Conservation (phyloP, 2,329 filamentous ascomycete species). For the Claviceps sp. region DNA sequence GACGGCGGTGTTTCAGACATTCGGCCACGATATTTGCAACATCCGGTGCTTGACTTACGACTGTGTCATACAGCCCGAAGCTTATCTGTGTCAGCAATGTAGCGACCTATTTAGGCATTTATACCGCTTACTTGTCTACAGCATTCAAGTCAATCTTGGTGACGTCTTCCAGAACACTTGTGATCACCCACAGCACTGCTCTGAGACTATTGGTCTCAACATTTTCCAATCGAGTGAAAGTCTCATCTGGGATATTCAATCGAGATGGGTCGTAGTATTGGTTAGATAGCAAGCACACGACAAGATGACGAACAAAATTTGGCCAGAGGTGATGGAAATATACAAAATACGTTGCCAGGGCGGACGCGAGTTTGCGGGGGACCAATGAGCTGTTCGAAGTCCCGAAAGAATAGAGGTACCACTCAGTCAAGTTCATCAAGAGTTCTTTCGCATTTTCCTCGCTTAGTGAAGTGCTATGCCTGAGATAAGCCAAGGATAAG, state of each 20-base stretch:
- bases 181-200: conserved; percentile 49
- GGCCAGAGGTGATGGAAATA: conserved; percentile 56
- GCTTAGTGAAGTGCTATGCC: conserved; percentile 33
- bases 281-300: conserved; percentile 34
- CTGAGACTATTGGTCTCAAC: conserved; percentile 35
- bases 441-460: conserved; percentile 45
- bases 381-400: conserved; percentile 46
- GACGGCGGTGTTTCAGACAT: conserved; percentile 16
- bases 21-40: conserved; percentile 25
- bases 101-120: not conserved
- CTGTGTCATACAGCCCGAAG: conserved; percentile 24
- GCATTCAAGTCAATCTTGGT: conserved; percentile 50
- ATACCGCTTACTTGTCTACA: conserved; percentile 35
- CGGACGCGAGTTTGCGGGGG: conserved; percentile 62
- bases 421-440: conserved; percentile 45
- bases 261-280: conserved; percentile 11
- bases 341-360: conserved; percentile 61
- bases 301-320: conserved; percentile 48
- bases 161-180: conserved; percentile 22
- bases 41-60: conserved; percentile 28
- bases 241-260: conserved; percentile 22
- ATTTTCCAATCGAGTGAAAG: conserved; percentile 32
- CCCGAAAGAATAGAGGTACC: conserved; percentile 43
- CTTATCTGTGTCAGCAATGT: conserved; percentile 13
- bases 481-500: conserved; percentile 1